A percentile compares a stretch with the other conserved stretches of the same genome.
phyloP scores from a whole-genome alignment of 2,329 filamentous ascomycete species.

The Cercospora brassicicola region DNA sequence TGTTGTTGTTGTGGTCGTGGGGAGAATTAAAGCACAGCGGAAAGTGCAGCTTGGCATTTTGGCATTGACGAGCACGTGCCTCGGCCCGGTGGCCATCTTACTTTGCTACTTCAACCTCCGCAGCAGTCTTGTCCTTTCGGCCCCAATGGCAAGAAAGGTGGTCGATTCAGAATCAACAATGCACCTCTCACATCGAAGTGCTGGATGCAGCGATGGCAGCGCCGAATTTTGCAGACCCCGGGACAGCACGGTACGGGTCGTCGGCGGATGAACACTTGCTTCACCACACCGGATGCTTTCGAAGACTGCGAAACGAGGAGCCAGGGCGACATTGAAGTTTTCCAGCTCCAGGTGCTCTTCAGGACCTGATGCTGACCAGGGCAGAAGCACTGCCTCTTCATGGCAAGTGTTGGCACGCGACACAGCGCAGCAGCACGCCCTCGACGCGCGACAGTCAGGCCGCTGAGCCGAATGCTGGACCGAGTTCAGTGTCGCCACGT shows the following conservation, averaged over 20 bases:
- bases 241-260: background rate
- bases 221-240: background rate
- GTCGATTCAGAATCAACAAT: background rate
- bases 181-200: background rate
- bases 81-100: background rate
- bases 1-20: background rate
- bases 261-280: background rate
- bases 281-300: background rate
- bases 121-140: background rate
- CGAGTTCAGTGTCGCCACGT: background rate
- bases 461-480: background rate
- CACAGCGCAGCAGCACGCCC: background rate
- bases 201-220: background rate
- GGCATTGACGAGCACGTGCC: background rate
- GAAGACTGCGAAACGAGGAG: background rate
- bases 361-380: background rate
- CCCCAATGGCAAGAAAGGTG: background rate
- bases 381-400: background rate
- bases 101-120: background rate
- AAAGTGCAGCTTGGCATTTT: background rate
- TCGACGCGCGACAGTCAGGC: background rate
- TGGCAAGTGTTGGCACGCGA: background rate
- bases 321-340: background rate
- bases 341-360: background rate
- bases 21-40: background rate